Evolutionary conservation across 306 rosid genomes (phyloP).

Genomic region (Dalbergia oliveri): DNA sequence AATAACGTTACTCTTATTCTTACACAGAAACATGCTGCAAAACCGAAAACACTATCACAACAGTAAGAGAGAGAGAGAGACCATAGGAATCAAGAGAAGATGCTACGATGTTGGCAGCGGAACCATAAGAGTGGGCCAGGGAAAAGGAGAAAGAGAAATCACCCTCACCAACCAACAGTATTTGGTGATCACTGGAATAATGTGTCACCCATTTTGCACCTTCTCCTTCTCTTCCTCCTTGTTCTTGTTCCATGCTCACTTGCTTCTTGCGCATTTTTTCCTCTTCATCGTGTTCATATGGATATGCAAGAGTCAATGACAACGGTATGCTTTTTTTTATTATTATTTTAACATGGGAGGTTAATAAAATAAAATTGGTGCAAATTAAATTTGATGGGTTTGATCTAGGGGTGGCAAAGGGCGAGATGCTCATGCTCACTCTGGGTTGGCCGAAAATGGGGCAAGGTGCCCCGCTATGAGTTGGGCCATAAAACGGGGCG

Average conservation of each 20-base stretch:
- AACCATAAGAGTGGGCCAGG: constrained; percentile 56
- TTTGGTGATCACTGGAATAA: constrained; percentile 59
- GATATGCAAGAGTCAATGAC: background rate
- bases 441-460: too few species aligned
- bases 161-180: constrained; percentile 69
- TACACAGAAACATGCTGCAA: background rate
- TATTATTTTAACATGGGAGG: too few species aligned
- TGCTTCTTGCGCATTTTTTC: background rate
- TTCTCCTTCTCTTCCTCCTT: constrained; percentile 14
- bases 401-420: too few species aligned
- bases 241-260: background rate
- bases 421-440: too few species aligned
- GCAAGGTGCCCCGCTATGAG: too few species aligned
- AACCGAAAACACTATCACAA: background rate
- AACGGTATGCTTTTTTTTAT: too few species aligned
- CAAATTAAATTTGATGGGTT: too few species aligned
- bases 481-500: too few species aligned
- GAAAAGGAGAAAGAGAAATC: constrained; percentile 66
- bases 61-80: background rate
- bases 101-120: constrained; percentile 58
- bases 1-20: background rate
- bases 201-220: constrained; percentile 50
- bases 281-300: background rate
- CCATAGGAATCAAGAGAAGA: constrained; percentile 59
- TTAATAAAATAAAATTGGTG: too few species aligned